A percentile compares a stretch with the other conserved stretches of the same genome.
These are phyloP conservation scores for Pichia occidentalis DNA, from an alignment of 805 yeast genomes.

Conservation along the genomic window DNA sequence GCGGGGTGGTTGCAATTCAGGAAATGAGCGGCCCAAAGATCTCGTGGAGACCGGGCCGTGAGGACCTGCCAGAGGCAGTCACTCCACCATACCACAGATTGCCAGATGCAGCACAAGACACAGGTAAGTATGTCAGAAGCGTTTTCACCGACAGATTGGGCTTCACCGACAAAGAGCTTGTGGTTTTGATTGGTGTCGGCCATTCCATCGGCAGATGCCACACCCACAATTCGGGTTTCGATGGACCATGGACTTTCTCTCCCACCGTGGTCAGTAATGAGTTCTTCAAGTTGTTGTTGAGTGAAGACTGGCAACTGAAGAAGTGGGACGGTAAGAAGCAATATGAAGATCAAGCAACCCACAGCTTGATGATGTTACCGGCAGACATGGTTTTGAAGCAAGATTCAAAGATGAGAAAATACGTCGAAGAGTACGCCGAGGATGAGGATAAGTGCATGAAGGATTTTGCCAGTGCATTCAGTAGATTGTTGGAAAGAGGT, in stretches of 20 bases:
- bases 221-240: constrained; percentile 61
- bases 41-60: constrained; percentile 50
- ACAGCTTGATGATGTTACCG: constrained; percentile 52
- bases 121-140: constrained; percentile 37
- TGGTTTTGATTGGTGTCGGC: constrained; percentile 40
- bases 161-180: constrained; percentile 41
- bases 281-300: constrained; percentile 49
- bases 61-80: constrained; percentile 28
- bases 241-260: constrained; percentile 86
- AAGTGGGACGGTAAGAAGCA: constrained; percentile 59
- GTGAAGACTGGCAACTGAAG: constrained; percentile 53
- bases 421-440: constrained; percentile 42
- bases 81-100: constrained; percentile 45
- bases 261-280: constrained; percentile 73
- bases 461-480: constrained; percentile 42
- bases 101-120: constrained; percentile 43
- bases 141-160: constrained; percentile 41
- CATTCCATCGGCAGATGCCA: constrained; percentile 46
- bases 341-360: constrained; percentile 54
- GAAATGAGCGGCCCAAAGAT: constrained; percentile 59
- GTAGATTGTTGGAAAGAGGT: constrained; percentile 62
- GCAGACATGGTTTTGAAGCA: constrained; percentile 48
- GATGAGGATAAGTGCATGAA: constrained; percentile 44
- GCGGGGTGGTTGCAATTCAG: constrained; percentile 61
- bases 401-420: constrained; percentile 39